Conservation (phyloP, 2,329 filamentous ascomycete species). For the Harringtonia aguacate region DNA sequence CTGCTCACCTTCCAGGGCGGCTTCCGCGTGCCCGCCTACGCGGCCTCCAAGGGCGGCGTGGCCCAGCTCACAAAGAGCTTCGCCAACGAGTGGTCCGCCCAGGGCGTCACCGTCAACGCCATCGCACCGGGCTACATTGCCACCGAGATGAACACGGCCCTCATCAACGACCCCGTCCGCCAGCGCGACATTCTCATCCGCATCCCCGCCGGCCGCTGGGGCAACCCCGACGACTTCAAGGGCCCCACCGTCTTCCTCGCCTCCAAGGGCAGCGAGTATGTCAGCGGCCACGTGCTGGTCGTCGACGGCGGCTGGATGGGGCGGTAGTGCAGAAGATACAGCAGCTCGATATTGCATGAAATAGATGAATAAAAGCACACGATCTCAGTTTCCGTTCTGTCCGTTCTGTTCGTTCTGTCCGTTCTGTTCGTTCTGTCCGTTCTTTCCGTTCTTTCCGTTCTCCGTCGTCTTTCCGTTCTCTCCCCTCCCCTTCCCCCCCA, state of each 20-base stretch:
- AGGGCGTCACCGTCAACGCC: slow-evolving; percentile 75
- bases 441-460: too few species aligned
- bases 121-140: slow-evolving; percentile 85
- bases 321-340: slow-evolving; percentile 33
- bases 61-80: slow-evolving; percentile 77
- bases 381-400: too few species aligned
- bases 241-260: slow-evolving; percentile 70
- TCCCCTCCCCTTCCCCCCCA: slow-evolving; percentile 26
- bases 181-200: slow-evolving; percentile 64
- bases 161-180: slow-evolving; percentile 62
- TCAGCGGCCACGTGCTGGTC: slow-evolving; percentile 70
- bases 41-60: slow-evolving; percentile 76
- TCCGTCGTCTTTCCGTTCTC: too few species aligned
- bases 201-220: slow-evolving; percentile 81
- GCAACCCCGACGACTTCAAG: slow-evolving; percentile 77
- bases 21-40: slow-evolving; percentile 79
- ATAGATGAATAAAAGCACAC: not conserved
- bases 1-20: slow-evolving; percentile 80
- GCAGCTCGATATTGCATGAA: not conserved
- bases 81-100: slow-evolving; percentile 75
- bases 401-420: too few species aligned
- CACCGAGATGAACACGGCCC: slow-evolving; percentile 87
- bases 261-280: slow-evolving; percentile 66
- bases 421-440: too few species aligned
- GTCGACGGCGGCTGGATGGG: slow-evolving; percentile 95